Conservation (phyloP, 23 red algal species). For the Gracilariopsis chorda region DNA sequence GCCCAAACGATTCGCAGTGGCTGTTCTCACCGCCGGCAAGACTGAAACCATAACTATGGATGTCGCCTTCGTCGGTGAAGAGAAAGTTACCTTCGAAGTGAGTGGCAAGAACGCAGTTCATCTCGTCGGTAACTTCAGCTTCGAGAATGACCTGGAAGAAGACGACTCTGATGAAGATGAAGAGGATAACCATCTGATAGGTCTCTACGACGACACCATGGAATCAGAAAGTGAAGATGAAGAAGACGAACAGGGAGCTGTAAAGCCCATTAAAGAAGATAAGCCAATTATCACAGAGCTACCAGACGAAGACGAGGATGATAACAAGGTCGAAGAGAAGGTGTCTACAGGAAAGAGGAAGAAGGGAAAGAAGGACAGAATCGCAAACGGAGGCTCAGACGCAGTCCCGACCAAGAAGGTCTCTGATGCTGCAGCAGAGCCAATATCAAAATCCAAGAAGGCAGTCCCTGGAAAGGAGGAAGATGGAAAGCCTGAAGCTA, state of each 20-base stretch:
- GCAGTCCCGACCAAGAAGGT: constrained; percentile 2
- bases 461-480: background rate
- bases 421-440: background rate
- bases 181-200: constrained; percentile 30
- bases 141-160: constrained; percentile 42
- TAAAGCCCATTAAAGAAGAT: background rate
- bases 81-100: constrained; percentile 53
- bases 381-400: constrained; percentile 36
- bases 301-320: constrained; percentile 17
- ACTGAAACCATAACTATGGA: constrained; percentile 54
- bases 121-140: constrained; percentile 56
- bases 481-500: background rate
- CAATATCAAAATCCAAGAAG: background rate
- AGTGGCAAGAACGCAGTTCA: constrained; percentile 63
- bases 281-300: constrained; percentile 61
- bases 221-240: constrained; percentile 41
- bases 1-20: constrained; percentile 22
- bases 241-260: background rate
- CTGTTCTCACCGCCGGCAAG: constrained; percentile 47
- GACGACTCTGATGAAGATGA: constrained; percentile 39
- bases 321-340: background rate
- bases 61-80: constrained; percentile 42
- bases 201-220: constrained; percentile 33
- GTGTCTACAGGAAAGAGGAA: background rate
- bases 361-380: constrained; percentile 33